These are phyloP conservation scores for Oryza rufipogon DNA, from an alignment of 176 grass and related monocot species.

Conservation along the genomic window DNA sequence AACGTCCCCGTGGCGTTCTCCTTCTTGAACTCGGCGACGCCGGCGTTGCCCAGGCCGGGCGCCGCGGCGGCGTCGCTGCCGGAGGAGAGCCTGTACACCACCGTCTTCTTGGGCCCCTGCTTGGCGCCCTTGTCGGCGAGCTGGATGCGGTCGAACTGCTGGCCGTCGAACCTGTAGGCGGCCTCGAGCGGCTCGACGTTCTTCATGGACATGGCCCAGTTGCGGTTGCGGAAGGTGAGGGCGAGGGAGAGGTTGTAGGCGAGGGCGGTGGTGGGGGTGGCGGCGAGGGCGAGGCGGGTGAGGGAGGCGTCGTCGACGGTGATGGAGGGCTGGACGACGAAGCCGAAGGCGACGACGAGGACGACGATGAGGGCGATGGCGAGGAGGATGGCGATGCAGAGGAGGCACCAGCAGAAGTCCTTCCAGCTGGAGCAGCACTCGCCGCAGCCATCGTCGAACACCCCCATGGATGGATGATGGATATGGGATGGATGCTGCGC, in stretches of 20 bases:
- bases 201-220: conserved; percentile 40
- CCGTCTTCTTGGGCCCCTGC: neutral
- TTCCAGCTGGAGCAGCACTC: conserved; percentile 18
- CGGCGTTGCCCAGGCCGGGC: conserved; percentile 2
- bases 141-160: conserved; percentile 44
- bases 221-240: conserved; percentile 42
- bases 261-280: neutral
- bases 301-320: conserved; percentile 40
- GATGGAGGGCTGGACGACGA: conserved; percentile 6
- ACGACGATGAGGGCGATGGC: neutral
- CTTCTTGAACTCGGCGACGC: conserved; percentile 26
- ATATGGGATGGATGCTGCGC: neutral
- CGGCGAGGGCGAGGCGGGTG: conserved; percentile 20
- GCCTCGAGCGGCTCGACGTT: conserved; percentile 41
- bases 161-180: conserved; percentile 30
- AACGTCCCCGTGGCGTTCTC: conserved; percentile 38
- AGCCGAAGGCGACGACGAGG: conserved; percentile 23
- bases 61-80: neutral
- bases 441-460: conserved; percentile 15
- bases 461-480: conserved; percentile 12
- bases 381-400: neutral
- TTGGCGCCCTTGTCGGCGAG: conserved; percentile 4
- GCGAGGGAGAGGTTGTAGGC: conserved; percentile 43
- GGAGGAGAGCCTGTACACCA: neutral
- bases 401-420: conserved; percentile 12